These are phyloP conservation scores for Spathaspora sp. DNA, from an alignment of 805 yeast species.

Conservation along the genomic window DNA sequence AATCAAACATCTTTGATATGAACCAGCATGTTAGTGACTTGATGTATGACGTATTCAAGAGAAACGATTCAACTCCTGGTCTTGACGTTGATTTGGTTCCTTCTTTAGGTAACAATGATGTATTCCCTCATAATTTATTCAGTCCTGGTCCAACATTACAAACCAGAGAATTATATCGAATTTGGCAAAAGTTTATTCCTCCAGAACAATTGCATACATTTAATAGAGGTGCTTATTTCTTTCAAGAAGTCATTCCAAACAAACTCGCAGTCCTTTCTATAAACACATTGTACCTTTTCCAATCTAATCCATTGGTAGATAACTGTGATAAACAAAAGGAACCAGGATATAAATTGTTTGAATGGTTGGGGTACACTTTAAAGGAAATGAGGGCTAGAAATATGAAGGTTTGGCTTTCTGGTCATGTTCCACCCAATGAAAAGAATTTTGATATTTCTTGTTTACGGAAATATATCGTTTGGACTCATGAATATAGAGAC, in stretches of 20 bases:
- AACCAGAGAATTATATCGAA: slow-evolving; percentile 68
- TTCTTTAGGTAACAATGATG: slow-evolving; percentile 81
- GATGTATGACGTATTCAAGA: slow-evolving; percentile 51
- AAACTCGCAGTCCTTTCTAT: slow-evolving; percentile 75
- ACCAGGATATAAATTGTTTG: slow-evolving; percentile 75
- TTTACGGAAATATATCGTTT: slow-evolving; percentile 68
- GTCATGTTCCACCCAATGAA: slow-evolving; percentile 85
- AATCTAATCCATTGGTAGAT: slow-evolving; percentile 78
- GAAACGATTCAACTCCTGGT: slow-evolving; percentile 41
- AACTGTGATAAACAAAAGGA: slow-evolving; percentile 68
- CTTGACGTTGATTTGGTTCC: slow-evolving; percentile 55
- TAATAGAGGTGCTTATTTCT: slow-evolving; percentile 69
- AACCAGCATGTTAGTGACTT: slow-evolving; percentile 54
- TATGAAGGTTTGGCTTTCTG: slow-evolving; percentile 83
- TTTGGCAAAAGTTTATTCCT: slow-evolving; percentile 75
- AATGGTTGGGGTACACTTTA: slow-evolving; percentile 74
- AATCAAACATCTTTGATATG: slow-evolving; percentile 64
- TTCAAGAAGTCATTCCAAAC: slow-evolving; percentile 75
- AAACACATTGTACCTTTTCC: slow-evolving; percentile 72
- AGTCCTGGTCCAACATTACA: slow-evolving; percentile 88
- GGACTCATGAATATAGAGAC: slow-evolving; percentile 83
- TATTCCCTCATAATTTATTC: slow-evolving; percentile 82
- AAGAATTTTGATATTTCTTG: slow-evolving; percentile 75
- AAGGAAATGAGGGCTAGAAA: slow-evolving; percentile 68
- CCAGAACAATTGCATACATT: slow-evolving; percentile 73